A percentile compares a stretch with the other conserved stretches of the same genome.
Evolutionary conservation across 345 rosid species (phyloP).

Genomic region (Citrus sp.): DNA sequence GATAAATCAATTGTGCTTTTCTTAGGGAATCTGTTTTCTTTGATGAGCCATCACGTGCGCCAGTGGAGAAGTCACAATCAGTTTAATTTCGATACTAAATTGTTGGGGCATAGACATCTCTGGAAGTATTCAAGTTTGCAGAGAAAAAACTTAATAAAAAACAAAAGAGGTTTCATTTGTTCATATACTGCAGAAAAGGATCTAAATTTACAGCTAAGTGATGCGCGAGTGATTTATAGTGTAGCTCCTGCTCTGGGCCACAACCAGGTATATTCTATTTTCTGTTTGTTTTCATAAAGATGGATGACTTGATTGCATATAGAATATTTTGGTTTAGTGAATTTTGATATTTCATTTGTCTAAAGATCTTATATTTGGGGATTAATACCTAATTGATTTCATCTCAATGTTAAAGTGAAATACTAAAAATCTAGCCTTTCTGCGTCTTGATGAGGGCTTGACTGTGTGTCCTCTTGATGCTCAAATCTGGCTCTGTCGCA

Average conservation of each 20-base stretch:
- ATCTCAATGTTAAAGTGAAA: neutral
- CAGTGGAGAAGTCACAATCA: constrained; percentile 16
- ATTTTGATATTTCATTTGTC: neutral
- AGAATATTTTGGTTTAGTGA: neutral
- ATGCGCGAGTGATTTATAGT: constrained; percentile 63
- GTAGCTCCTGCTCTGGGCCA: constrained; percentile 92
- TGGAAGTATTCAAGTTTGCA: constrained; percentile 10
- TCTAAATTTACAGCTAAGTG: constrained; percentile 26
- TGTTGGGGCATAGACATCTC: neutral
- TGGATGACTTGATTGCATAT: neutral
- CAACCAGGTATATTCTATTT: constrained; percentile 50
- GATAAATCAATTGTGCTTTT: neutral
- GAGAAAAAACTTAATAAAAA: constrained; percentile 16
- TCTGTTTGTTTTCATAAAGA: neutral
- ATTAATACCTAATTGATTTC: neutral
- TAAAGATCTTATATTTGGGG: neutral
- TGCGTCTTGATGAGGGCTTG: neutral
- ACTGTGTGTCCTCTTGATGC: neutral
- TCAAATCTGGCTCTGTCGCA: neutral
- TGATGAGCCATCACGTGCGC: constrained; percentile 10
- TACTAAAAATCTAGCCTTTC: neutral
- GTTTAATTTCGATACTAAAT: constrained; percentile 3
- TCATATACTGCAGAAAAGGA: constrained; percentile 33
- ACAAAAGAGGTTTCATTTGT: constrained; percentile 26
- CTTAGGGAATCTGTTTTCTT: constrained; percentile 19